Base-by-base conservation (phyloP, 768 basidiomycete genomes). In the Collybia nuda region DNA sequence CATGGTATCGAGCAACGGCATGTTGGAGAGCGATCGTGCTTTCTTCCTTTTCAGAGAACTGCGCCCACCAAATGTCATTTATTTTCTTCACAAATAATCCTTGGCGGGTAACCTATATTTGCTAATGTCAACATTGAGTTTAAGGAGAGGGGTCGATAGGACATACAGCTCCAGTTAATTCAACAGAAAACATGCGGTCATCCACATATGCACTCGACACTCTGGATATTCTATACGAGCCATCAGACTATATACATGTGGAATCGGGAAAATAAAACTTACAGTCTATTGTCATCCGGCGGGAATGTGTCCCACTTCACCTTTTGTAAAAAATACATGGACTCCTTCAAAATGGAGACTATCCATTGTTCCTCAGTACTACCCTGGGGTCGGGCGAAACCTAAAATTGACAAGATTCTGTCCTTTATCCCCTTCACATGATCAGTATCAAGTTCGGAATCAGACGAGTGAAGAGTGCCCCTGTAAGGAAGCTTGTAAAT, bases 1-100 rank as follows among this genome's bases (percentile, higher is more conserved):
- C 80, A 55, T 85, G 84, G 59, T 85, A 85, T 53, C 84, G 69
- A 4, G 77, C 73, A 23, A 81, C 64, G 0, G 75, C 73, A 51
- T 81, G 77, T 6, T 75, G 68, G 8, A 85, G 62, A 2, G 73
- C 74, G 6, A 66, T 38, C 50, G 73, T 72, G 26, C 75, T 67
- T 32, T 66, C 61, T 6, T 53, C 52, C 5, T 50, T 57, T 32
- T 69, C 66, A 48, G 83, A 82, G 44, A 65, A 73, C 3, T 61
- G 64, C 2, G 77, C 74, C 84, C 84, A 86, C 1, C 71, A 70
- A 4, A 84, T 58, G 29, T 73, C 67, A 15, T 29, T 37, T 48
- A 54, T 50, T 36, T 50, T 50, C 12, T 37, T 14, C n/a, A 54
- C 42, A 28, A 58, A 58, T 4, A 47, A 36, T 24, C 52, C 49